Percentiles rank a stretch among this genome's conserved stretches.
Conservation (phyloP, 116 monocot species). For the Zostera marina region DNA sequence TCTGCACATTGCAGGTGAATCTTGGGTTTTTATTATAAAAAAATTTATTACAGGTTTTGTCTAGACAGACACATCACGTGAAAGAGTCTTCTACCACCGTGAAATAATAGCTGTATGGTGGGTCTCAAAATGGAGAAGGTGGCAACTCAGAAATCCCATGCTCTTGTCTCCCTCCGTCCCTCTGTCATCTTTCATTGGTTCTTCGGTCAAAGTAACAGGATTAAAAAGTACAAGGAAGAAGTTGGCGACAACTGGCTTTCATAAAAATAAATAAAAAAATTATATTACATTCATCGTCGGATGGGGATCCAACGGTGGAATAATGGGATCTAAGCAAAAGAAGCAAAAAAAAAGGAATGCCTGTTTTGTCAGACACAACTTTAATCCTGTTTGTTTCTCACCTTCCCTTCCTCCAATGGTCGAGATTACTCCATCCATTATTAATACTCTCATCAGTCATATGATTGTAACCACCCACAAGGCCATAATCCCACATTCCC, state of each 20-base stretch:
- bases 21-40: too few relatives aligned
- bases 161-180: neutral
- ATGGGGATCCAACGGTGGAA: neutral
- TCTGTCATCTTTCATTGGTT: neutral
- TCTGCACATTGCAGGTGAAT: too few relatives aligned
- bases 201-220: conserved; percentile 3
- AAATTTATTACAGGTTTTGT: too few relatives aligned
- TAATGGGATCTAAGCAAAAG: neutral
- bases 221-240: neutral
- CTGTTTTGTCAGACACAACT: neutral
- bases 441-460: neutral
- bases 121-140: neutral
- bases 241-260: conserved; percentile 2
- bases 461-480: too few relatives aligned
- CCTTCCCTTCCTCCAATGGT: too few relatives aligned
- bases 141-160: conserved; percentile 4
- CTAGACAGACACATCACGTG: too few relatives aligned
- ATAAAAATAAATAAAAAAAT: neutral
- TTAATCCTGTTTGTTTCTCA: too few relatives aligned
- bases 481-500: too few relatives aligned
- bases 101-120: neutral
- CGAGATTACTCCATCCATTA: too few relatives aligned
- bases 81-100: too few relatives aligned
- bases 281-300: neutral
- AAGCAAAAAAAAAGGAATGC: neutral